These are phyloP conservation scores for Phoma sp. DNA, from an alignment of 2,329 filamentous ascomycete species.

Conservation along the genomic window DNA sequence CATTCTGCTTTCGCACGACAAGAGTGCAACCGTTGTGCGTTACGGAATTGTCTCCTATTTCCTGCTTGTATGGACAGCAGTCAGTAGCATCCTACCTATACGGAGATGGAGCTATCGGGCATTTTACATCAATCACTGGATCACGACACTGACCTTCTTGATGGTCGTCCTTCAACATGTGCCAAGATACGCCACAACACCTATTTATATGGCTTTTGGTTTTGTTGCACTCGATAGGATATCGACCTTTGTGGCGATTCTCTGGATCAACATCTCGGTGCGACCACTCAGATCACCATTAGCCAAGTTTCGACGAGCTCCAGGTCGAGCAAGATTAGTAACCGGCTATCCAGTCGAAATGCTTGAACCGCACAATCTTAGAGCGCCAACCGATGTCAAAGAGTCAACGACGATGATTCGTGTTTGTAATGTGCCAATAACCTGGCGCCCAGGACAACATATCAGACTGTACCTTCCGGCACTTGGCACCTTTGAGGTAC, in stretches of 20 bases:
- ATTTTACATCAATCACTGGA: slow-evolving; percentile 39
- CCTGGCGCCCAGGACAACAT: slow-evolving; percentile 41
- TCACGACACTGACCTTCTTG: slow-evolving; percentile 31
- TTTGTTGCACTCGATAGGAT: slow-evolving; percentile 28
- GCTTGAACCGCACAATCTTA: slow-evolving; percentile 16
- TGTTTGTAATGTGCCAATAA: slow-evolving; percentile 30
- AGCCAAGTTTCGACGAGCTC: slow-evolving; percentile 13
- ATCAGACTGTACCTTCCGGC: slow-evolving; percentile 35
- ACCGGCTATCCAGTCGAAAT: slow-evolving; percentile 36
- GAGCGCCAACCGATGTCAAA: slow-evolving; percentile 6
- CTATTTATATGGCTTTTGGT: slow-evolving; percentile 27
- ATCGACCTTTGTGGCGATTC: slow-evolving; percentile 11
- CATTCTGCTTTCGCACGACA: slow-evolving; percentile 26
- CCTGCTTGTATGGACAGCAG: slow-evolving; percentile 31
- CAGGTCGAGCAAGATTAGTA: slow-evolving; percentile 20
- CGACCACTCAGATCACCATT: slow-evolving; percentile 14
- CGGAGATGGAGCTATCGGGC: slow-evolving; percentile 32
- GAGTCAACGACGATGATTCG: slow-evolving; percentile 30
- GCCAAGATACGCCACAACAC: slow-evolving; percentile 28
- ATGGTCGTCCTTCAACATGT: slow-evolving; percentile 32
- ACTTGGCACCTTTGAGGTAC: slow-evolving; percentile 32
- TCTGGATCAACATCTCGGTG: slow-evolving; percentile 29
- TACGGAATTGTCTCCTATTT: slow-evolving; percentile 35
- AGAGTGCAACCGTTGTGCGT: slow-evolving; percentile 29
- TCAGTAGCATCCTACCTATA: slow-evolving; percentile 30